Base-by-base conservation (phyloP, 345 rosid species). In the Trapa incisa region DNA sequence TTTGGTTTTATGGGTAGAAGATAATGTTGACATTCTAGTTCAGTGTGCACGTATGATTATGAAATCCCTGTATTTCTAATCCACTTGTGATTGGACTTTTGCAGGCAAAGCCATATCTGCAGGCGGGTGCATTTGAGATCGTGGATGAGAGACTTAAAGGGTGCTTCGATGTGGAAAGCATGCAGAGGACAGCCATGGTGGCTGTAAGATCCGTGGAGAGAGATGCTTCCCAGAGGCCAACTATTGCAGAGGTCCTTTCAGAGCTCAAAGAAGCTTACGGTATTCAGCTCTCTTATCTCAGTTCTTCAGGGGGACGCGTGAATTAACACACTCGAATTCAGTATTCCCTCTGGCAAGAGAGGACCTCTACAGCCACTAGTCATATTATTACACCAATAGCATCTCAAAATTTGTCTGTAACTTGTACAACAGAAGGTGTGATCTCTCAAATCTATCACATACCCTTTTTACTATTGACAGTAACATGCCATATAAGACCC, bases 71-170 rank as follows among this genome's bases (percentile, higher is more conserved):
- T 54, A 2, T 54, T 41, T n/a, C 60, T 54, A 6, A 16, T 52
- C 0, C 56, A 50, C 15, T 37, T 68, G 32, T 12, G 65, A 22
- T n/a, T 10, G 39, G 43, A 7, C 60, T 69, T 67, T 54, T 74
- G 78, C 89, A 91, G 94, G 98, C 98, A 37, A 89, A 84, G 72
- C 96, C 93, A 37, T 85, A 88, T 77, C 80, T 92, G 80, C 98
- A 87, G 80, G 96, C 96, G 52, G 93, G 89, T 62, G 84, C 91
- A 62, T 86, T 84, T 47, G 91, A 92, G 79, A 85, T 89, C 67
- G 91, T 86, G 71, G 96, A 89, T 42, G 91, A 85, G 47, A 76
- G 77, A 70, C 67, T 92, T 67, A 79, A 80, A 67, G 96, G 83
- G 68, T 80, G 66, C 43, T 89, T 84, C 37, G 90, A 86, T 52